Conservation (phyloP, 257 asterid genomes). For the Salvia rosmarinus region DNA sequence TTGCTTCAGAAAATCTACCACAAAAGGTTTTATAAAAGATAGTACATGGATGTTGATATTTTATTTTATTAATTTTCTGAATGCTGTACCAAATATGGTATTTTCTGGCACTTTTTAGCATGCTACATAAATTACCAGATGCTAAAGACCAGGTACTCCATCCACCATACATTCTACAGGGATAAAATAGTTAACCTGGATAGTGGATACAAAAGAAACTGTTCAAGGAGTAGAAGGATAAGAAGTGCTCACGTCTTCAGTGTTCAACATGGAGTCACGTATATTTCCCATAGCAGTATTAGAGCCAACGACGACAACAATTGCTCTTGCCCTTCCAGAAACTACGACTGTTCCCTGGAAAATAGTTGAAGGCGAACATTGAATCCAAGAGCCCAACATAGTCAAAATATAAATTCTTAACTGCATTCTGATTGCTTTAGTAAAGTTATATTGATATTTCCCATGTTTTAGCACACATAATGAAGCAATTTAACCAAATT, state of each 20-base stretch:
- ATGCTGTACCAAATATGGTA: too few relatives aligned
- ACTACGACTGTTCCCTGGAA: conserved; percentile 93
- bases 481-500: conserved; percentile 15
- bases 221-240: conserved; percentile 23
- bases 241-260: conserved; percentile 83
- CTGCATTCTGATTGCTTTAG: background rate
- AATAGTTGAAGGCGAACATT: conserved; percentile 31
- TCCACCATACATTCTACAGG: conserved; percentile 16
- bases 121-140: conserved; percentile 11
- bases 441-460: conserved; percentile 6
- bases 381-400: conserved; percentile 21
- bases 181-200: conserved; percentile 20
- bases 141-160: conserved; percentile 20
- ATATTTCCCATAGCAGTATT: conserved; percentile 99
- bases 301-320: conserved; percentile 92
- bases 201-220: conserved; percentile 32
- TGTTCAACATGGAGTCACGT: conserved; percentile 92
- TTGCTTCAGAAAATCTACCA: conserved; percentile 14
- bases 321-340: conserved; percentile 95
- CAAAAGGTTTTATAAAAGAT: background rate
- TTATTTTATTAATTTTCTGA: background rate
- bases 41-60: conserved; percentile 10
- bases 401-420: background rate
- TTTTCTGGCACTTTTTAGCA: conserved; percentile 7
- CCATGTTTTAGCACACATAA: background rate